A percentile compares a stretch with the other conserved stretches of the same genome.
Evolutionary conservation across 2,329 filamentous ascomycete species (phyloP).

Genomic region (Phyllosticta capitalensis): DNA sequence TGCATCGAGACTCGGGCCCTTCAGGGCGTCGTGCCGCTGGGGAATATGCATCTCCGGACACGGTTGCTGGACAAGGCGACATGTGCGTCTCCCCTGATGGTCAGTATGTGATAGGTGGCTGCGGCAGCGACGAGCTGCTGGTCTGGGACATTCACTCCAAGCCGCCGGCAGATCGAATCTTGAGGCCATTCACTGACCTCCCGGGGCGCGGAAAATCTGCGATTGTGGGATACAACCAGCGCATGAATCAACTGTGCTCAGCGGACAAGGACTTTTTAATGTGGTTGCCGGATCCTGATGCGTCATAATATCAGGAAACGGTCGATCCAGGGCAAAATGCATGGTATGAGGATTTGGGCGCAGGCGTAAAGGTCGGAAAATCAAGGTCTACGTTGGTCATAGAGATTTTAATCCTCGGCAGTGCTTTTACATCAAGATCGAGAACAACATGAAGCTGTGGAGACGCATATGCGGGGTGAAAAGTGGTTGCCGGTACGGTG

Average conservation of each 20-base stretch:
- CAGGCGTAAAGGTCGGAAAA: neutral
- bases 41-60: constrained; percentile 26
- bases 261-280: constrained; percentile 66
- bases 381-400: neutral
- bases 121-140: constrained; percentile 52
- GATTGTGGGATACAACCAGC: constrained; percentile 78
- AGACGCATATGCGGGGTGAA: neutral
- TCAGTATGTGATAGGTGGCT: constrained; percentile 77
- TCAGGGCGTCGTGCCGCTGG: constrained; percentile 36
- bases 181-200: constrained; percentile 55
- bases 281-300: constrained; percentile 39
- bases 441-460: neutral
- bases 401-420: neutral
- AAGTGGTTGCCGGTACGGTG: constrained; percentile 3
- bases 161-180: constrained; percentile 43
- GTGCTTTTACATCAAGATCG: neutral
- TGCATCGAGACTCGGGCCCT: constrained; percentile 39
- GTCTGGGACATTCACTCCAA: constrained; percentile 72
- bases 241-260: constrained; percentile 84
- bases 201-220: constrained; percentile 58
- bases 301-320: neutral
- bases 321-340: neutral
- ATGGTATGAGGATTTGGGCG: neutral
- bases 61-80: constrained; percentile 58
- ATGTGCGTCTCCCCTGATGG: constrained; percentile 86